These are phyloP conservation scores for Cylindricascospora bacillispora DNA, from an alignment of 1,139 yeast genomes.

Conservation along the genomic window DNA sequence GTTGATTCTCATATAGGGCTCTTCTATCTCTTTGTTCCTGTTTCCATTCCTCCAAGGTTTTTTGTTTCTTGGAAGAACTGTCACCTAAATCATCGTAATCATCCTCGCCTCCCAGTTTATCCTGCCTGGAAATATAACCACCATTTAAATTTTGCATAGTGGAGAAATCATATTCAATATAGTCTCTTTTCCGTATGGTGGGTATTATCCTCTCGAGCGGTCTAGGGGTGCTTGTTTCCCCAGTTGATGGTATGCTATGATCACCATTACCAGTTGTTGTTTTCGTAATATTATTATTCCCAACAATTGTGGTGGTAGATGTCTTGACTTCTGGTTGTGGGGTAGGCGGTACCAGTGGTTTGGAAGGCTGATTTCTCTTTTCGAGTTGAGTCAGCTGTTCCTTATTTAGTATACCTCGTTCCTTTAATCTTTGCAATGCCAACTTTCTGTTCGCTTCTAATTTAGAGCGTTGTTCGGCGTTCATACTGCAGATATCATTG, in stretches of 20 bases:
- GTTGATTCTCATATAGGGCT: conserved; percentile 34
- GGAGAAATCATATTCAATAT: conserved; percentile 85
- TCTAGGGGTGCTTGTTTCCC: conserved; percentile 2
- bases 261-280: not conserved
- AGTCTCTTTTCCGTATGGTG: conserved; percentile 44
- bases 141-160: conserved; percentile 83
- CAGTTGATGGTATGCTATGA: not conserved
- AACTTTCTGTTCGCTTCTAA: conserved; percentile 39
- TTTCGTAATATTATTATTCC: not conserved
- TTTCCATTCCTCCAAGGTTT: conserved; percentile 68
- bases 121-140: conserved; percentile 56
- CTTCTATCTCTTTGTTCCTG: conserved; percentile 38
- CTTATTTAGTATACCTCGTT: conserved; percentile 25
- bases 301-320: not conserved
- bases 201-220: conserved; percentile 23
- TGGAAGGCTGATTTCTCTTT: conserved; percentile 13
- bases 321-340: not conserved
- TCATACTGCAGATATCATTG: too few species aligned
- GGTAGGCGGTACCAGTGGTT: not conserved
- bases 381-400: conserved; percentile 12
- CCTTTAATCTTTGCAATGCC: conserved; percentile 42
- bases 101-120: conserved; percentile 18
- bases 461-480: conserved; percentile 38
- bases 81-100: conserved; percentile 17
- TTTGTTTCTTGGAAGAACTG: conserved; percentile 23